phyloP scores from a whole-genome alignment of 768 basidiomycete species.

The Amanita thiersii region DNA sequence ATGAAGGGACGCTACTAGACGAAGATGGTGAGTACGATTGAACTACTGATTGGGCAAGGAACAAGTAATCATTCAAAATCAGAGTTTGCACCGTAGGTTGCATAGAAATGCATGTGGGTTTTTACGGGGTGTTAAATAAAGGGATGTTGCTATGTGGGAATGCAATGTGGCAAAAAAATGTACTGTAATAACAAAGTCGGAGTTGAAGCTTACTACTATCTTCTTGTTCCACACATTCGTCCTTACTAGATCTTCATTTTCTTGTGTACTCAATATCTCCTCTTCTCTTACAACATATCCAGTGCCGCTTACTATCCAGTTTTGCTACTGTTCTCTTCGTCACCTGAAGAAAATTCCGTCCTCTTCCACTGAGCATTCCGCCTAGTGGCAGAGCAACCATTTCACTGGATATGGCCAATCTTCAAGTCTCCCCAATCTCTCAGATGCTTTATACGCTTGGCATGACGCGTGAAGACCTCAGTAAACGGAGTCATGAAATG shows the following conservation, averaged over 20 bases:
- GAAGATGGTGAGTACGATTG: conserved; percentile 60
- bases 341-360: not conserved
- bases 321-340: conserved; percentile 11
- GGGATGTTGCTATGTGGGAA: conserved; percentile 7
- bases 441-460: conserved; percentile 64
- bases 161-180: too few relatives aligned
- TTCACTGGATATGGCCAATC: conserved; percentile 26
- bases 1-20: conserved; percentile 77
- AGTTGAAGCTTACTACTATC: conserved; percentile 10
- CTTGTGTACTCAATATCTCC: conserved; percentile 10
- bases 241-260: conserved; percentile 5
- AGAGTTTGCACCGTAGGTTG: conserved; percentile 19
- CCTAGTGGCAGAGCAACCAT: not conserved
- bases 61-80: conserved; percentile 1
- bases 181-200: conserved; percentile 2
- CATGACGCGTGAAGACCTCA: conserved; percentile 69
- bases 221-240: conserved; percentile 9
- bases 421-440: conserved; percentile 58
- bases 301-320: not conserved
- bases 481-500: conserved; percentile 70
- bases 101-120: not conserved
- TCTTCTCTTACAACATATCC: conserved; percentile 7
- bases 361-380: not conserved
- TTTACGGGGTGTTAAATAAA: conserved; percentile 1
- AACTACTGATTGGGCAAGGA: not conserved